Percentiles rank a stretch among this genome's conserved stretches.
These are phyloP conservation scores for Microsporum audouinii DNA, from an alignment of 2,329 filamentous ascomycete genomes.

Conservation along the genomic window DNA sequence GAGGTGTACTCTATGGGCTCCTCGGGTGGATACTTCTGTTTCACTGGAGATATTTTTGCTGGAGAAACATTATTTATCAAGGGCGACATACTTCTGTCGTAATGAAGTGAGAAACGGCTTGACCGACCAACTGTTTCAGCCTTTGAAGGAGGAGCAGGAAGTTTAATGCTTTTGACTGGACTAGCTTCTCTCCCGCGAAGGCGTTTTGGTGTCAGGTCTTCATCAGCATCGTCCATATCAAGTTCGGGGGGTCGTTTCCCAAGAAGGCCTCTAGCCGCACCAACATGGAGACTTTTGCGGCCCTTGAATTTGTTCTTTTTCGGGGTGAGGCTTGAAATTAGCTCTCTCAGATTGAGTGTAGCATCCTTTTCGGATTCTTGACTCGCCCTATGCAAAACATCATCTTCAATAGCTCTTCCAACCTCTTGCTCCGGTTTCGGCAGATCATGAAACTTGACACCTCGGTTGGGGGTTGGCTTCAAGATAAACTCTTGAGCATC, in stretches of 20 bases:
- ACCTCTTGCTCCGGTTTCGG: conserved; percentile 51
- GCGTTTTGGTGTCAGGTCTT: conserved; percentile 49
- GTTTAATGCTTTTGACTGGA: conserved; percentile 62
- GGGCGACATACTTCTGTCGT: conserved; percentile 24
- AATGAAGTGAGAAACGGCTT: conserved; percentile 39
- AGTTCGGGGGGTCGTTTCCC: conserved; percentile 64
- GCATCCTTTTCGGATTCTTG: conserved; percentile 49
- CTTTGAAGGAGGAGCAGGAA: conserved; percentile 58
- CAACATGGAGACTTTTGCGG: conserved; percentile 66
- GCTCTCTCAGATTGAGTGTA: conserved; percentile 58
- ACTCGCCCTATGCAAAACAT: conserved; percentile 34
- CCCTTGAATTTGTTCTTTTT: conserved; percentile 57
- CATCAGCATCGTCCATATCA: conserved; percentile 49
- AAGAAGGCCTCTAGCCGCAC: conserved; percentile 59
- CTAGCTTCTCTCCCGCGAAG: conserved; percentile 61
- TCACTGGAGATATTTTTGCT: neutral
- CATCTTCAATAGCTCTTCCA: conserved; percentile 49
- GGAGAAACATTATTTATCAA: conserved; percentile 9
- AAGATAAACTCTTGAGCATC: conserved; percentile 53
- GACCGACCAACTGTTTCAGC: conserved; percentile 53
- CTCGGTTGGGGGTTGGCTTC: conserved; percentile 29
- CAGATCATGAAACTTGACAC: conserved; percentile 56
- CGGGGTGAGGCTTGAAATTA: conserved; percentile 67
- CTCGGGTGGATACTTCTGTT: conserved; percentile 44
- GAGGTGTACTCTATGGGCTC: conserved; percentile 41